These are phyloP conservation scores for Calonectria multiphialidica DNA, from an alignment of 2,329 filamentous ascomycete species.

Conservation along the genomic window DNA sequence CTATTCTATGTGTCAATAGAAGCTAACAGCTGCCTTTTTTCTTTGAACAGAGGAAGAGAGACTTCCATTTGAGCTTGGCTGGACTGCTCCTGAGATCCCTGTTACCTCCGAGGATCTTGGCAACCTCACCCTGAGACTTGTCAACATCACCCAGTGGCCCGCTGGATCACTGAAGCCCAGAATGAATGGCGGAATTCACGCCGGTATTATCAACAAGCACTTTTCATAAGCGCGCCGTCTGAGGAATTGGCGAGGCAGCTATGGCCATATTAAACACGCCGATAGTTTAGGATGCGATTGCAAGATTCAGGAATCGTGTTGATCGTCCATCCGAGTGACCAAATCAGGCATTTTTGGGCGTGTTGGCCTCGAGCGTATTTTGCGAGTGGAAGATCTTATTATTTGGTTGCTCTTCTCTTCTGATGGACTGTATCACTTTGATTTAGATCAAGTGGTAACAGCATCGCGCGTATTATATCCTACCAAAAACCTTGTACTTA, in stretches of 20 bases:
- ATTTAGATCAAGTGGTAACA: too few species aligned
- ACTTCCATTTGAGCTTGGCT: slow-evolving; percentile 1
- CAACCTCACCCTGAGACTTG: background rate
- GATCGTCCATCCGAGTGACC: background rate
- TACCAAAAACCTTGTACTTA: too few species aligned
- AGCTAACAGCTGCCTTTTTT: background rate
- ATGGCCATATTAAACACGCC: too few species aligned
- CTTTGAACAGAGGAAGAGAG: slow-evolving; percentile 4
- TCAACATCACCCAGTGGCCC: background rate
- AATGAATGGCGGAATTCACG: slow-evolving; percentile 21
- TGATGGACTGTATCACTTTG: background rate
- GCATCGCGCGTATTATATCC: too few species aligned
- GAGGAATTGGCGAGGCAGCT: background rate
- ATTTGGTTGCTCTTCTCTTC: background rate
- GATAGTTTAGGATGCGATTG: background rate
- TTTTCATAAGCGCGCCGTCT: background rate
- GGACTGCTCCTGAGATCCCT: background rate
- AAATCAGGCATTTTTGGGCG: background rate
- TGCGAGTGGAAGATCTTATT: background rate
- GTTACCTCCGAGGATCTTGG: background rate
- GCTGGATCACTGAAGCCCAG: background rate
- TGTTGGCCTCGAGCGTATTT: background rate
- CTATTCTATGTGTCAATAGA: background rate
- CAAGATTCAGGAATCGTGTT: background rate
- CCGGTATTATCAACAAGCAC: slow-evolving; percentile 34